Base-by-base conservation (phyloP, 768 basidiomycete species). In the Termitomyces eurrhizus region DNA sequence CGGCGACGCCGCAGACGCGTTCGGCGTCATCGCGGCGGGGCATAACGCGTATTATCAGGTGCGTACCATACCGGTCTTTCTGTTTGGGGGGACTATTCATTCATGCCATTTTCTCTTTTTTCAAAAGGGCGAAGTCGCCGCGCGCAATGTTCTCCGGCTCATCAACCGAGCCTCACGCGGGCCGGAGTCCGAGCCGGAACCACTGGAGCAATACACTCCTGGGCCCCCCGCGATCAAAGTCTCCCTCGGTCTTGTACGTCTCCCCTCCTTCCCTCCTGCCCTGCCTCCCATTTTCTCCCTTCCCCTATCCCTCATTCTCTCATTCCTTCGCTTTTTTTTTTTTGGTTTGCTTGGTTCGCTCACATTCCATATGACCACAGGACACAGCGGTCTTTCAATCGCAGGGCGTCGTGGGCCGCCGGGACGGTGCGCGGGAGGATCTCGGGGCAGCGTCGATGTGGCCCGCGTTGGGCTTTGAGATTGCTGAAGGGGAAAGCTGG, bases 1-100 rank as follows among this genome's bases (percentile, higher is more conserved):
- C 7, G 87, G 87, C 8, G 87, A 88, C 57, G 78, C 80, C 0
- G 86, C 85, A 0, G 84, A 87, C 67, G 84, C 84, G 5, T 87
- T 85, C 60, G 85, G 85, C 7, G 87, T 85, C 0, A 79, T 83
- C 26, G 78, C 82, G 26, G 85, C 86, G 13, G 87, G 84, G 0
- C 81, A 85, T 62, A 84, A 74, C 36, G 82, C 84, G 2, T 80
- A 82, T 65, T 75, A 72, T 41, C 84, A 85, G 74, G 79, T 76
- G 58, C 14, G 4, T 37, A 12, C 21, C 21, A 21, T 21, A 37
- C 3, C n/a, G 0, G 8, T n/a, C 9, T 42, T 42, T 8, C 39
- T 41, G 16, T 13, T 18, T 29, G 29, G 2, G 29, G 29, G 29
- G 29, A 1, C 29, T 29, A 29, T 29, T 29, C 29, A 4, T 29